Base-by-base conservation (phyloP, 1,284 basidiomycete genomes). In the Salmacisia buchloeana region DNA sequence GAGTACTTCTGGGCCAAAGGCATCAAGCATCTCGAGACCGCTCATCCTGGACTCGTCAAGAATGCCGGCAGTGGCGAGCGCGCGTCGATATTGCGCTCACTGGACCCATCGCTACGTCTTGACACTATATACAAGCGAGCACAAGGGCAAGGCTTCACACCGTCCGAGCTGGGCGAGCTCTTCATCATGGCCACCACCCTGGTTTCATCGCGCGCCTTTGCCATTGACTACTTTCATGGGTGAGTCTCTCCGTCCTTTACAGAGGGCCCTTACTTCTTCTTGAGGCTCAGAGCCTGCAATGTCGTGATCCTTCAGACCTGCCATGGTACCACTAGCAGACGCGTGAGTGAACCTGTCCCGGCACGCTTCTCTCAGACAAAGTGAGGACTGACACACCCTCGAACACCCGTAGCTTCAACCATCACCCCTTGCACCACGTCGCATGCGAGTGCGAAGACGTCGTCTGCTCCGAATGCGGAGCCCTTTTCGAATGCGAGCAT, bases 381-480 rank as follows among this genome's bases (percentile, higher is more conserved):
- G 25, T 36, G 33, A 31, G 23, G 49, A 12, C 7, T 18, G 23
- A 59, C 34, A 35, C 25, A n/a, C n/a, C 9, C 10, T 10, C 35
- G 39, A 3, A 35, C 25, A n/a, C n/a, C 9, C 10, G 15, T 23
- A 41, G 33, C 12, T 78, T 75, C 52, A 75, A 78, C 33, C 76
- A 78, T 58, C 59, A 66, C 1, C 69, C 70, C 18, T 33, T 38
- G 31, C 66, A 68, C 54, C 70, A 69, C 57, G 67, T 73, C 10
- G 72, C 77, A 41, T 76, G 78, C 49, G 75, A 78, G 39, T 66
- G 69, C 21, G 74, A 78, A 58, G 69, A 72, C 57, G 68, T 67
- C 5, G 76, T 78, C 7, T 78, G 77, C 62, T 39, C 69, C 38
- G 1, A 63, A 2, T 78, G 77, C 57, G 76, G 77, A 1, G 36